phyloP scores from a whole-genome alignment of 2,329 filamentous ascomycete species.

The Aspergillus sp. region DNA sequence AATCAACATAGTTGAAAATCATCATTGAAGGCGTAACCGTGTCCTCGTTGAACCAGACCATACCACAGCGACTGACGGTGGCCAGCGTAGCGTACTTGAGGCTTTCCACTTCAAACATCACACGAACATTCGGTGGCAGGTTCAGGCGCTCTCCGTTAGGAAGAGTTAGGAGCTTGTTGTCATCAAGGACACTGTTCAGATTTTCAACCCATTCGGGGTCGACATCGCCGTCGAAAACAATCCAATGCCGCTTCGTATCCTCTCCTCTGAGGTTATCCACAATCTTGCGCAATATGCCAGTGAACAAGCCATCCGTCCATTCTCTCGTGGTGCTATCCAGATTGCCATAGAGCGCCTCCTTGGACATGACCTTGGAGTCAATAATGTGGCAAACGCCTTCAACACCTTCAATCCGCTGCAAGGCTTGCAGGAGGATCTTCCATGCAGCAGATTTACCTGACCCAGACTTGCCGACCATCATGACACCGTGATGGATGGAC shows the following conservation, averaged over 20 bases:
- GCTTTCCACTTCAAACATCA: conserved; percentile 99
- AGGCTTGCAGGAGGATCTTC: conserved; percentile 80
- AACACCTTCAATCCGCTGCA: conserved; percentile 81
- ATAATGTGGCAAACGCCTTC: conserved; percentile 97
- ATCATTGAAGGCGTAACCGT: conserved; percentile 90
- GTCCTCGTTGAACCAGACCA: conserved; percentile 99
- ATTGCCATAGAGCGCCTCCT: conserved; percentile 91
- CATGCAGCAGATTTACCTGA: conserved; percentile 93
- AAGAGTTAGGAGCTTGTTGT: conserved; percentile 94
- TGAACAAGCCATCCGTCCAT: conserved; percentile 98
- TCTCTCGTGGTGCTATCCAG: conserved; percentile 94
- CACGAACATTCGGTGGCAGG: conserved; percentile 84
- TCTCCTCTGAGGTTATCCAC: conserved; percentile 97
- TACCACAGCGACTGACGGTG: conserved; percentile 98
- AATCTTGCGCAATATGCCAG: conserved; percentile 93
- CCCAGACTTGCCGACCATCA: conserved; percentile 99
- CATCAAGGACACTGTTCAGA: conserved; percentile 96
- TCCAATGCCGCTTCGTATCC: conserved; percentile 95
- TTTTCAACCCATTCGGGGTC: conserved; percentile 99
- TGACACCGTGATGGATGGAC: conserved; percentile 95
- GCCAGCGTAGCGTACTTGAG: conserved; percentile 95
- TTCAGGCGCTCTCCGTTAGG: conserved; percentile 98
- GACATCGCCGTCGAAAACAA: conserved; percentile 97
- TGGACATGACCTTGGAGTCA: conserved; percentile 99
- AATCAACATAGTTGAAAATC: conserved; percentile 81